Base-by-base conservation (phyloP, 2,329 filamentous ascomycete genomes). In the Chalara sp. region DNA sequence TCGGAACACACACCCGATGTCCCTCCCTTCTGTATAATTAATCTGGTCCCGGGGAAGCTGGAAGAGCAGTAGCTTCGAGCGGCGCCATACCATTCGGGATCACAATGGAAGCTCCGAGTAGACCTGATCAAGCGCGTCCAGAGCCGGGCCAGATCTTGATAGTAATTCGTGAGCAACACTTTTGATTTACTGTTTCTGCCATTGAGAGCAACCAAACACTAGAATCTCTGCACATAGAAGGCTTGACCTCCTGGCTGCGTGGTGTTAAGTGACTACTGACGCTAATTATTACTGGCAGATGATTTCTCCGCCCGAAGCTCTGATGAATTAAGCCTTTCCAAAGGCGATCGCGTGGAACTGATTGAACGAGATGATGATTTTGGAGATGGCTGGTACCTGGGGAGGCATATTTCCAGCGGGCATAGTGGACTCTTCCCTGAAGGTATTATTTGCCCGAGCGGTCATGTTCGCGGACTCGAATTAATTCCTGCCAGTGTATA, bases 281-380 rank as follows among this genome's bases (percentile, higher is more conserved):
- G 32, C 41, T 49, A 33, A 41, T 39, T 32, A 28, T n/a, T n/a
- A 13, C 32, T 21, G 11, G n/a, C 42, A 95, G 89, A 99, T 71
- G 90, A 96, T 70, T 97, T 99, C 68, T 76, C 84, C 60, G 91
- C 92, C 52, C 84, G 93, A 59, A 95, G 90, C 68, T 86, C 88
- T 52, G 93, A 99, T 71, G 93, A 99, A 75, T 77, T 99, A 64
- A 95, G 83, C 61, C 76, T 99, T 58, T 76, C 81, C 50, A 95
- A 95, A 65, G 91, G 87, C 61, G 87, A 93, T 63, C 82, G 86
- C 56, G 85, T 95, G 55, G 86, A 92, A 71, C 72, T 95, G 56
- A 81, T 92, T 57, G 88, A 93, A 70, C 80, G 87, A 62, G 88
- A 93, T 66, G 88, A 93, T 67, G 88, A 93, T 66, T 95, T 93